A percentile compares a stretch with the other conserved stretches of the same genome.
Conservation (phyloP, 1,284 basidiomycete genomes). For the Pholiota adiposa region DNA sequence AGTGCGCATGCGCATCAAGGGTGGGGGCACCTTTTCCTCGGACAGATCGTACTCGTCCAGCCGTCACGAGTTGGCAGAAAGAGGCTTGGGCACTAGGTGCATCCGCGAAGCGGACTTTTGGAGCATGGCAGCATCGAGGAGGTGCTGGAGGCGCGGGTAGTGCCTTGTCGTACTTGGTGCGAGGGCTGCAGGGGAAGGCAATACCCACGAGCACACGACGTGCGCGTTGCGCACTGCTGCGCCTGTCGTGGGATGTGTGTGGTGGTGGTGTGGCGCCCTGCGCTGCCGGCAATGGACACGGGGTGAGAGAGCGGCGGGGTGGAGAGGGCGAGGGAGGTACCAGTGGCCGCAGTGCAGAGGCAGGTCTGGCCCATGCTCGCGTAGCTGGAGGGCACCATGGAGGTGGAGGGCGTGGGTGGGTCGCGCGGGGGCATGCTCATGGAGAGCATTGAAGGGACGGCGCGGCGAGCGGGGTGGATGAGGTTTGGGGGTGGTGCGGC, state of each 20-base stretch:
- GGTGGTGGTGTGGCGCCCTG: slow-evolving; percentile 17
- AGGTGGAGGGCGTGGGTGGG: slow-evolving; percentile 13
- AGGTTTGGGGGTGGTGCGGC: slow-evolving; percentile 41
- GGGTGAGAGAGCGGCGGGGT: slow-evolving; percentile 40
- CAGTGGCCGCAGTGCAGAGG: slow-evolving; percentile 33
- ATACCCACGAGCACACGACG: slow-evolving; percentile 42
- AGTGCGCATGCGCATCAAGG: slow-evolving; percentile 14
- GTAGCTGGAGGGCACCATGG: slow-evolving; percentile 22
- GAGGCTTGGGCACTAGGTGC: background rate
- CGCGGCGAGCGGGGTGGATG: slow-evolving; percentile 41
- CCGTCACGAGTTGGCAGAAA: background rate
- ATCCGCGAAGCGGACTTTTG: background rate
- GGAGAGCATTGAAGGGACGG: slow-evolving; percentile 48
- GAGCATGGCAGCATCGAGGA: background rate
- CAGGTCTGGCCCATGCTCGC: slow-evolving; percentile 35
- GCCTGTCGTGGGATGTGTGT: too few species aligned
- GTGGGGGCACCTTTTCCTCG: slow-evolving; percentile 14
- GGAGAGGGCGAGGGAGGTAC: slow-evolving; percentile 43
- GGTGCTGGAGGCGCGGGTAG: slow-evolving; percentile 7
- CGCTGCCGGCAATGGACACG: slow-evolving; percentile 27
- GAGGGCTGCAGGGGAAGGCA: slow-evolving; percentile 23
- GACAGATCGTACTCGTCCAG: slow-evolving; percentile 1
- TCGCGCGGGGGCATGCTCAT: slow-evolving; percentile 39
- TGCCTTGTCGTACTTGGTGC: slow-evolving; percentile 14
- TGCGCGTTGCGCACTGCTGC: background rate